Base-by-base conservation (phyloP, 2,329 filamentous ascomycete genomes). In the Pezicula rhizophila region DNA sequence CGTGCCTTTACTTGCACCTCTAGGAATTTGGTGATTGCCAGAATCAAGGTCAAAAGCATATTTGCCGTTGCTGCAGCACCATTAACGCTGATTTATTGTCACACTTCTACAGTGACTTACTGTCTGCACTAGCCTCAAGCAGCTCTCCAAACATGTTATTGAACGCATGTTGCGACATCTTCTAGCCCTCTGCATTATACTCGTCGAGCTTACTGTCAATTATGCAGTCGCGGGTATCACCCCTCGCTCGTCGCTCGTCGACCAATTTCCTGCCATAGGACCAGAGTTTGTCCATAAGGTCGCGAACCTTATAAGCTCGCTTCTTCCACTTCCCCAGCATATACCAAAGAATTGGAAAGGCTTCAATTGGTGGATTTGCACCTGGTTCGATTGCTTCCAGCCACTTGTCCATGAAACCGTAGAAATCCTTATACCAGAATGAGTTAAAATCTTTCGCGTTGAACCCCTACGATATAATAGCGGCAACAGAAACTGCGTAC, bases 21-120 rank as follows among this genome's bases (percentile, higher is more conserved):
- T 8, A 66, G 67, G 46, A 61, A 70, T 28, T 65, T 52, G 14
- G 66, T 55, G 66, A 71, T 69, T 2, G 70, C 71, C 42, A 68
- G 64, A 8, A 70, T 34, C 14, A 34, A 18, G 8, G 43, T 14
- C n/a, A 35, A 14, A 2, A 45, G 14, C 33, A 35, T 35, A n/a
- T 35, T 35, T 35, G 33, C 33, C 11, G 33, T 35, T 12, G 43
- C 20, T 18, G 41, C 7, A 26, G 23, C 7, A 18, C 18, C 2
- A 18, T 18, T 18, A 18, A 3, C 18, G 18, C 18, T 18, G 18
- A 18, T 18, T 18, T 18, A 18, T 18, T 3, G 18, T 18, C 18
- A 18, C 18, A 3, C 18, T 18, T 18, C 18, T 18, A 18, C 18
- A 18, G 18, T 18, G 18, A 18, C 12, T 14, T 20, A 3, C 15